phyloP scores from a whole-genome alignment of 345 rosid genomes.

The Populus deltoides region DNA sequence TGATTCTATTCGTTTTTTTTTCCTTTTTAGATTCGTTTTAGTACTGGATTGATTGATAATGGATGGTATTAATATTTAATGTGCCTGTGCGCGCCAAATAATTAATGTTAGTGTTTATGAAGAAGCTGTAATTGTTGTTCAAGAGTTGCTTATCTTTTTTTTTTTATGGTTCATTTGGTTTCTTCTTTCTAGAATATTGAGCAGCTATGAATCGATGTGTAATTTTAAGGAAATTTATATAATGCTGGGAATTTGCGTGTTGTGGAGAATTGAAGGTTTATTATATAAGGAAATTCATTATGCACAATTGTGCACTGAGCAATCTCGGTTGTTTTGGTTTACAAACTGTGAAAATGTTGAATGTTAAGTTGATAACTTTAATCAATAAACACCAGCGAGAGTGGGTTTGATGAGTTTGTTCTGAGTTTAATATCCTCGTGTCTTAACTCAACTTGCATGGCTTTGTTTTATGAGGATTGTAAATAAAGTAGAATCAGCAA shows the following conservation, averaged over 20 bases:
- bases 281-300: background rate
- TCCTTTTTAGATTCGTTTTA: background rate
- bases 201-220: background rate
- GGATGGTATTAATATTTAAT: background rate
- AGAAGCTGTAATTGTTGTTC: background rate
- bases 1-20: slow-evolving; percentile 11
- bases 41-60: background rate
- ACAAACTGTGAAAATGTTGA: background rate
- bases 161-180: background rate
- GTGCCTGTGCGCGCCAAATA: background rate
- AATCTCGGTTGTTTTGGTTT: background rate
- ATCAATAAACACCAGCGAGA: background rate
- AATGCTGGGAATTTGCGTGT: background rate
- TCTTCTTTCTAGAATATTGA: background rate
- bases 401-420: background rate
- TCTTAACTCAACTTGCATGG: background rate
- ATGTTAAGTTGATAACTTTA: background rate
- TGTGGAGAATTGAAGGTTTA: background rate
- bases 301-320: background rate
- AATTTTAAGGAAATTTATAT: background rate
- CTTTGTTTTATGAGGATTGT: background rate
- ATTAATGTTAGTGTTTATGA: background rate
- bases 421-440: background rate
- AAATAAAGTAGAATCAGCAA: background rate
- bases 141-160: background rate